Evolutionary conservation across 2,329 filamentous ascomycete species (phyloP), one percentile per base, ranked within the genome.

Genomic region (Alternaria novae-zelandiae): DNA sequence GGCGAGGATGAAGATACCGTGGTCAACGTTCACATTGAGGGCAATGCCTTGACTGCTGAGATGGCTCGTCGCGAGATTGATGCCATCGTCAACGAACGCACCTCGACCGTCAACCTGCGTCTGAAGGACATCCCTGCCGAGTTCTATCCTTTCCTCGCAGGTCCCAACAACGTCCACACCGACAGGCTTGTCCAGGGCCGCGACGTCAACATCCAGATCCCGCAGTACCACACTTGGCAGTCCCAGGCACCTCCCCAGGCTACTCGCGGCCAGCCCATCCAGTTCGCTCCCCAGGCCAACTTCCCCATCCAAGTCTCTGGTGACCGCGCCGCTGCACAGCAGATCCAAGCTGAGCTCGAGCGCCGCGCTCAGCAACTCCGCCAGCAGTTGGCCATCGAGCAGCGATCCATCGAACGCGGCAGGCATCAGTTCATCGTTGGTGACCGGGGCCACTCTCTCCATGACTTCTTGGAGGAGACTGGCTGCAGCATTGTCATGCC

Each of bases 381-480:
- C 70, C 88, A 88, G 63, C 89, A 92, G 77, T 84, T 98, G 54
- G 88, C 90, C 45, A 84, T 96, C 53, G 89, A 96, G 71, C 90
- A 96, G 79, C 84, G 94, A 45, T 88, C 91, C 6, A 93, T 98
- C 71, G 91, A 95, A 79, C 90, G 91, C 66, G 93, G 93, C 53
- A 90, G 93, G 55, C 96, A 98, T 79, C 94, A 97, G 79, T 98
- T 97, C 84, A 96, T 99, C 75, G 90, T 97, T 67, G 95, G 95
- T 55, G 90, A 95, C 65, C 88, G 90, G 65, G 94, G 92, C 65
- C 87, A 92, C 65, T 89, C 92, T 17, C 85, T 93, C 32, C 89
- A 97, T 61, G 89, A 97, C 49, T 97, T 99, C 84, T 89, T 97
- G 68, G 87, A 90, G 49, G 89, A 97, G 74, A 98, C 96, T 61